A percentile compares a stretch with the other conserved stretches of the same genome.
Evolutionary conservation across 371 early-diverging fungal species (phyloP).

Genomic region (Ordospora colligata): DNA sequence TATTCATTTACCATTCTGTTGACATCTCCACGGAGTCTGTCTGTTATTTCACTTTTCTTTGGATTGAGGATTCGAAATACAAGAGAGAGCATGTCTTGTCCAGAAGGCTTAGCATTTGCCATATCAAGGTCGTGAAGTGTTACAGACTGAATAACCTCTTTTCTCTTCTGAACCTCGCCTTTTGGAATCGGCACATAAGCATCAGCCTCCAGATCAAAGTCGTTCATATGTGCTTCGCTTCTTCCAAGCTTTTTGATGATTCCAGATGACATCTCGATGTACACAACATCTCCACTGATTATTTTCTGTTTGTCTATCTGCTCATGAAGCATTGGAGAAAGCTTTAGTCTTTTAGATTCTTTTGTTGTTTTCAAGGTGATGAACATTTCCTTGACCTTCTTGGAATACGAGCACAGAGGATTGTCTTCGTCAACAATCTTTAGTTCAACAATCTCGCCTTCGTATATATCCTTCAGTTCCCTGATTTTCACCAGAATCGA

Average conservation of each 20-base stretch:
- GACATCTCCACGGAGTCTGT: slow-evolving; percentile 42
- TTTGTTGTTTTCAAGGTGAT: slow-evolving; percentile 47
- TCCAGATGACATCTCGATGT: slow-evolving; percentile 49
- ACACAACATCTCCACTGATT: slow-evolving; percentile 54
- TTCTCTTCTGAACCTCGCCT: slow-evolving; percentile 46
- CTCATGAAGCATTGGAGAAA: slow-evolving; percentile 29
- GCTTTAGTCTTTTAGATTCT: slow-evolving; percentile 42
- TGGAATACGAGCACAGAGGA: slow-evolving; percentile 32
- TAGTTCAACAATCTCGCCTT: slow-evolving; percentile 58
- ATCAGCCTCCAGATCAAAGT: slow-evolving; percentile 58
- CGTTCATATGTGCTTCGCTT: slow-evolving; percentile 49
- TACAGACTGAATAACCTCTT: slow-evolving; percentile 48
- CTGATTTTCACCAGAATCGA: slow-evolving; percentile 37
- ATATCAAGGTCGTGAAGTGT: slow-evolving; percentile 54
- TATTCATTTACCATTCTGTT: slow-evolving; percentile 33
- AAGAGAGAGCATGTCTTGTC: slow-evolving; percentile 36
- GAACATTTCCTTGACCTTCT: slow-evolving; percentile 22
- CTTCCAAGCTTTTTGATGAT: slow-evolving; percentile 58
- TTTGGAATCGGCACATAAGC: slow-evolving; percentile 55
- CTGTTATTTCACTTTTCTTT: slow-evolving; percentile 40
- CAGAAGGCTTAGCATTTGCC: slow-evolving; percentile 38
- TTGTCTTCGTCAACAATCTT: slow-evolving; percentile 43
- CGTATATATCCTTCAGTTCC: slow-evolving; percentile 53
- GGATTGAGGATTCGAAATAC: slow-evolving; percentile 12
- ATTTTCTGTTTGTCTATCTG: slow-evolving; percentile 44